Evolutionary conservation across 1,284 basidiomycete species (phyloP), one percentile per base, ranked within the genome.

Genomic region (Rhodotorula mucilaginosa): DNA sequence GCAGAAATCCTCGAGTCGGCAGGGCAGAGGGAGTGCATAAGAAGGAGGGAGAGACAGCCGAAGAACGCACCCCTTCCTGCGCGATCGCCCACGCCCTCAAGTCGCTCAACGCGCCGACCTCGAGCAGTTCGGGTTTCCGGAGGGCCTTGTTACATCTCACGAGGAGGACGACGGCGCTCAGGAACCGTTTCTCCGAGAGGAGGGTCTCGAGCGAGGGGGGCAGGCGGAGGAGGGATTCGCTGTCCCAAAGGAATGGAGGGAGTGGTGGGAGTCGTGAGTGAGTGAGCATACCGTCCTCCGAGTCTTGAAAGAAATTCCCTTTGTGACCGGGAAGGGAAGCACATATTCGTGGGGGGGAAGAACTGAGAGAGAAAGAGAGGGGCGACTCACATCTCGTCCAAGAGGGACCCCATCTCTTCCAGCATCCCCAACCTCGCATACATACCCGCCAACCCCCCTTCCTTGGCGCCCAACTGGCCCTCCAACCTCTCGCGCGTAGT

Each of bases 161-260:
- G 39, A 99, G 87, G 31, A 99, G 84, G 21, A 92, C 87, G 3
- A 96, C 89, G 0, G 96, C 96, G 75, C 95, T 90, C 51, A 98
- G 83, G 64, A 98, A 88, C 12, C 91, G 88, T 80, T 99, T 99
- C 81, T 98, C 97, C 1, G 94, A 91, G 80, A 99, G 93, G n/a
- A 98, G 83, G 8, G 89, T 89, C 81, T 99, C 97, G 44, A 99
- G 84, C 29, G 89, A 86, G 79, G 99, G 97, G 1, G 97, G 96
- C 0, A 98, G 89, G 61, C 89, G 86, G 81, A 94, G 95, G 52
- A 99, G 84, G 77, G 91, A 87, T 79, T 98, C 95, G 68, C 95
- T 26, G 26, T 26, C 26, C 26, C 26, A 26, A 26, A 26, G 26
- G 26, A 26, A 26, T 26, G 26, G 26, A 26, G 26, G 26, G 26